phyloP scores from a whole-genome alignment of 176 grass and related monocot species.

The Phoenix roebelenii region DNA sequence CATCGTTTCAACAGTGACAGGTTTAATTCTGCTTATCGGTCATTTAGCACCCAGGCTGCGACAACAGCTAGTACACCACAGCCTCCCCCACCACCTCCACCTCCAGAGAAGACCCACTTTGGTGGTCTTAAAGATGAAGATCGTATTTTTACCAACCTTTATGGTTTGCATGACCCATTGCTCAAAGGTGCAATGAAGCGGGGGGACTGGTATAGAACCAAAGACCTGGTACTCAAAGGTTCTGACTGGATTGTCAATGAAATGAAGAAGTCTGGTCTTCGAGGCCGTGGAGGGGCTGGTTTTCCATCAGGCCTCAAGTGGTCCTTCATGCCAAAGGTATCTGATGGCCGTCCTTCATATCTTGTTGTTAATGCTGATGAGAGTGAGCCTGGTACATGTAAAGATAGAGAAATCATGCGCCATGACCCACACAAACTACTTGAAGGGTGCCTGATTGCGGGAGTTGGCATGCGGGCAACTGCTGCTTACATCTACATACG shows the following conservation, averaged over 20 bases:
- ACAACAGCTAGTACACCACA: slow-evolving; percentile 3
- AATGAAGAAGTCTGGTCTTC: slow-evolving; percentile 12
- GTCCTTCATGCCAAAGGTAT: slow-evolving; percentile 15
- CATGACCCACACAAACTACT: slow-evolving; percentile 12
- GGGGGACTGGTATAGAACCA: slow-evolving; percentile 11
- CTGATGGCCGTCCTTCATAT: slow-evolving; percentile 7
- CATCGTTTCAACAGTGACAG: neutral
- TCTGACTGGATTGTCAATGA: slow-evolving; percentile 12
- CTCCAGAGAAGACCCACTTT: slow-evolving; percentile 8
- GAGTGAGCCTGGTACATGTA: slow-evolving; percentile 13
- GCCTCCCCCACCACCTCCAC: slow-evolving; percentile 8
- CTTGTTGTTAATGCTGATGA: slow-evolving; percentile 19
- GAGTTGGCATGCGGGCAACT: slow-evolving; percentile 12
- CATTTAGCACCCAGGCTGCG: slow-evolving; percentile 5
- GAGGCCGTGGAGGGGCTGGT: slow-evolving; percentile 10
- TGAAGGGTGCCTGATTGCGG: slow-evolving; percentile 10
- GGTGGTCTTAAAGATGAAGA: slow-evolving; percentile 12
- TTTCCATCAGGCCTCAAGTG: slow-evolving; percentile 15
- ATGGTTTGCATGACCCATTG: slow-evolving; percentile 5
- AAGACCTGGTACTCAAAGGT: slow-evolving; percentile 7
- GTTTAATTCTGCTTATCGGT: slow-evolving; percentile 3
- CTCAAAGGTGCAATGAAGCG: slow-evolving; percentile 9
- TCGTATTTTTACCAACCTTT: slow-evolving; percentile 9
- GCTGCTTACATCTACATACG: slow-evolving; percentile 14
- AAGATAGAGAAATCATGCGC: slow-evolving; percentile 17